Base-by-base conservation (phyloP, 2,329 filamentous ascomycete species). In the Colletotrichum sansevieriae region DNA sequence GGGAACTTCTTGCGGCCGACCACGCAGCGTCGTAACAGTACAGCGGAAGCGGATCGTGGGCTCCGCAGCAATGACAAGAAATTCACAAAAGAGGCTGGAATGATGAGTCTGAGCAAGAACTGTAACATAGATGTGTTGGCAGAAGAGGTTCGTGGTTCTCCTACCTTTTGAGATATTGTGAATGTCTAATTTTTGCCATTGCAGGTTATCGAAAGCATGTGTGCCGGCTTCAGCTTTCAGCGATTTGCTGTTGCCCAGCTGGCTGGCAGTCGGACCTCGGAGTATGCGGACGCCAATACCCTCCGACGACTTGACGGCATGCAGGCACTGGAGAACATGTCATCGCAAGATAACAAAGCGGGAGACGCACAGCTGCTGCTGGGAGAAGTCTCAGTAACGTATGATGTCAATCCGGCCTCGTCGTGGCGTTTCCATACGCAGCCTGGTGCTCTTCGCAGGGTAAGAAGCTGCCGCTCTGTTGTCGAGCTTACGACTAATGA, bases 391-490 rank as follows among this genome's bases (percentile, higher is more conserved):
- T 78, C 81, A 15, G 80, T 89, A 35, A 80, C 85, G 18, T 76
- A 88, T 5, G 83, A 87, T 70, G 82, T 90, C 12, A 81, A 84
- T 3, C 81, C 74, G 65, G 80, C 22, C 70, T 80, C 60, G 71
- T 80, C 74, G 10, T 90, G 88, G 87, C 76, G 78, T 1, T 89
- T 88, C 72, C 78, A 83, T 18, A 83, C 84, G 0, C 84, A 90
- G 49, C 82, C 85, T 0, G 88, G 88, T 0, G 81, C 81, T 0
- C 71, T 82, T 0, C 7, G 52, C 4, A 37, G 52, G n/a, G 35
- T 10, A 76, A 1, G 49, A 3, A 6, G 1, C 20, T 18, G 1
- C 1, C 29, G 2, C n/a, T 11, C 25, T 3, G 8, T 2, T 46
- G n/a, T n/a, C n/a, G 15, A 7, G 8, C 18, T 0, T 2, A 10